These are phyloP conservation scores for Botrytis byssoidea DNA, from an alignment of 2,329 filamentous ascomycete genomes.

Conservation along the genomic window DNA sequence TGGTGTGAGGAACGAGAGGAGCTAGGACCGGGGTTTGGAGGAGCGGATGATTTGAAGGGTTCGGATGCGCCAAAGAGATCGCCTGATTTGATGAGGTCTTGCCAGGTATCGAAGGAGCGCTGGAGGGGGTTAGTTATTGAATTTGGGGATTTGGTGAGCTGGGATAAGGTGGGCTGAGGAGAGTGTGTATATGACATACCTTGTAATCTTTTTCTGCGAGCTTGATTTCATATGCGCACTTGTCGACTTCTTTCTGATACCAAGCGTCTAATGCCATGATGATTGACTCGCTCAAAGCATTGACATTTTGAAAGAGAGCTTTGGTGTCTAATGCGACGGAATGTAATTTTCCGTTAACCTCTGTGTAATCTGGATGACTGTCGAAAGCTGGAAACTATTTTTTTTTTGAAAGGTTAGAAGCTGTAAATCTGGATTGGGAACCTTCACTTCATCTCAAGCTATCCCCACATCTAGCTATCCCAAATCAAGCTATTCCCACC, in stretches of 20 bases:
- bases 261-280: conserved; percentile 19
- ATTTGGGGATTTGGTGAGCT: neutral
- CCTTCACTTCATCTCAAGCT: neutral
- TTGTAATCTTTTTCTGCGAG: conserved; percentile 21
- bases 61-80: conserved; percentile 18
- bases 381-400: conserved; percentile 22
- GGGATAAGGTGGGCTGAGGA: no score
- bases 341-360: conserved; percentile 21
- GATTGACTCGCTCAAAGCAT: conserved; percentile 18
- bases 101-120: conserved; percentile 21
- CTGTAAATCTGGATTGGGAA: neutral
- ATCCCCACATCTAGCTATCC: neutral
- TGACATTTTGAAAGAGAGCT: conserved; percentile 21
- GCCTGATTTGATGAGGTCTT: conserved; percentile 21
- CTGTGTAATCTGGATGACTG: conserved; percentile 22
- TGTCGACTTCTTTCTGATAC: conserved; percentile 19
- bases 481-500: neutral
- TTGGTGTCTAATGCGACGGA: conserved; percentile 15
- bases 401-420: neutral
- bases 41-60: conserved; percentile 14
- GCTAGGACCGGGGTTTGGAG: neutral
- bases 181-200: neutral
- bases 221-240: conserved; percentile 20
- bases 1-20: conserved; percentile 12
- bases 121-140: neutral